Conservation (phyloP, 495 filamentous ascomycete genomes). For the Daldinia decipiens region DNA sequence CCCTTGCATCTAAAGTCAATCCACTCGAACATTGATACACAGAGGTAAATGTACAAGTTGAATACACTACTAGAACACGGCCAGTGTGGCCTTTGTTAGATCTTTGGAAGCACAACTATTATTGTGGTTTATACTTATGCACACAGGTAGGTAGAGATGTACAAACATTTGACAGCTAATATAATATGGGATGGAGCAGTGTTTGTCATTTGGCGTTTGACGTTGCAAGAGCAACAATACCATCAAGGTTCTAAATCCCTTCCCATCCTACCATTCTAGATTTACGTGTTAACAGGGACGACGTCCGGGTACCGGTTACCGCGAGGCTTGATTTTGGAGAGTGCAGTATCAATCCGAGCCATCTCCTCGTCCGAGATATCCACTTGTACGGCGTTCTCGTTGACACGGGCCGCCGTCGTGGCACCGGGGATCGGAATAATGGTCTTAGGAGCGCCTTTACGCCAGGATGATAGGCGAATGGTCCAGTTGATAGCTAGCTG, state of each 20-base stretch:
- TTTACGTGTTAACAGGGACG: constrained; percentile 50
- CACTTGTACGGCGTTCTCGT: constrained; percentile 61
- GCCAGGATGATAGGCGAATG: constrained; percentile 55
- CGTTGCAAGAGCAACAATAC: not conserved
- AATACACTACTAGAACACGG: constrained; percentile 17
- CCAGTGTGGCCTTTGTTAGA: constrained; percentile 12
- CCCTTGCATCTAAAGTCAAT: not conserved
- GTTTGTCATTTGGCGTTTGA: not conserved
- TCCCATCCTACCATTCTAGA: not conserved
- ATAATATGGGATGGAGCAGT: not conserved
- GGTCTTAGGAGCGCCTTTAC: constrained; percentile 64
- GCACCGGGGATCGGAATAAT: constrained; percentile 90
- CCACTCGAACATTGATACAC: not conserved
- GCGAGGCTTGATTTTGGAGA: constrained; percentile 54
- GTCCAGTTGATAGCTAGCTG: constrained; percentile 87
- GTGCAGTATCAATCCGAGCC: constrained; percentile 59
- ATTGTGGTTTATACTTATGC: not conserved
- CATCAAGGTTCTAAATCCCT: not conserved
- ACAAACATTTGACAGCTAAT: not conserved
- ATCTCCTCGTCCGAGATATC: constrained; percentile 60
- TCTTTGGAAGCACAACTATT: not conserved
- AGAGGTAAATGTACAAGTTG: not conserved
- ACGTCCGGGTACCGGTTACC: constrained; percentile 55
- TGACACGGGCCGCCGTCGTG: constrained; percentile 57
- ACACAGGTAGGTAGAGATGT: not conserved